Percentiles rank a stretch among this genome's conserved stretches.
phyloP scores from a whole-genome alignment of 2,329 filamentous ascomycete genomes.

The Mycogone perniciosa region DNA sequence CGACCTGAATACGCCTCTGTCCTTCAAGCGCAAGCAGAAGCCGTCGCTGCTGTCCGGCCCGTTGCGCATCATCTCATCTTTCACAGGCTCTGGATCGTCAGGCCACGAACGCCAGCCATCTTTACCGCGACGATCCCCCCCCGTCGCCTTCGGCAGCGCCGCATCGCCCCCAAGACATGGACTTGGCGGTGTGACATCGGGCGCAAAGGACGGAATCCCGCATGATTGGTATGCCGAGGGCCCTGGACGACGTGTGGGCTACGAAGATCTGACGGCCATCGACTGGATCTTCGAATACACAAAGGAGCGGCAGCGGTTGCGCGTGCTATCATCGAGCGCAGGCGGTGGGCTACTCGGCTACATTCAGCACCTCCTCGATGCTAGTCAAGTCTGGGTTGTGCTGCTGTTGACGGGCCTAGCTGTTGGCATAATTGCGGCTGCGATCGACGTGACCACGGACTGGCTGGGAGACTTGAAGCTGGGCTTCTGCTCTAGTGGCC shows the following conservation, averaged over 20 bases:
- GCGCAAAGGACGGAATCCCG: constrained; percentile 41
- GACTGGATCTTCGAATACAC: constrained; percentile 99
- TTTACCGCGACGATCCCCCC: constrained; percentile 1
- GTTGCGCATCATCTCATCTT: constrained; percentile 41
- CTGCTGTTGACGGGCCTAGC: constrained; percentile 78
- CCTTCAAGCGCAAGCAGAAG: constrained; percentile 66
- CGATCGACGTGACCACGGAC: constrained; percentile 83
- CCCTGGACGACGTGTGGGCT: constrained; percentile 81
- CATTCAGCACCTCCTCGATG: constrained; percentile 67
- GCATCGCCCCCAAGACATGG: constrained; percentile 3
- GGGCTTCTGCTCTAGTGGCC: constrained; percentile 71
- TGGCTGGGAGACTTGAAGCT: constrained; percentile 92
- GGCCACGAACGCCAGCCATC: constrained; percentile 1
- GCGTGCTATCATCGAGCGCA: constrained; percentile 64
- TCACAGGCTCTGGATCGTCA: constrained; percentile 30
- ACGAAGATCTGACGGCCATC: constrained; percentile 94
- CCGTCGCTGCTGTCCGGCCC: constrained; percentile 40
- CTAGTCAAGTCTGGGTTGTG: constrained; percentile 86
- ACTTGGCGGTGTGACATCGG: constrained; percentile 15
- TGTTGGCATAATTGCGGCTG: constrained; percentile 77
- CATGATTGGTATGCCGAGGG: constrained; percentile 87
- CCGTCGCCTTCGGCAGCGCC: constrained; percentile 5
- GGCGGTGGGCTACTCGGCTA: constrained; percentile 67
- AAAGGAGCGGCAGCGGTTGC: constrained; percentile 83
- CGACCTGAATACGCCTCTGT: constrained; percentile 47